Conservation (phyloP, 768 basidiomycete species). For the Lepiota venenata region DNA sequence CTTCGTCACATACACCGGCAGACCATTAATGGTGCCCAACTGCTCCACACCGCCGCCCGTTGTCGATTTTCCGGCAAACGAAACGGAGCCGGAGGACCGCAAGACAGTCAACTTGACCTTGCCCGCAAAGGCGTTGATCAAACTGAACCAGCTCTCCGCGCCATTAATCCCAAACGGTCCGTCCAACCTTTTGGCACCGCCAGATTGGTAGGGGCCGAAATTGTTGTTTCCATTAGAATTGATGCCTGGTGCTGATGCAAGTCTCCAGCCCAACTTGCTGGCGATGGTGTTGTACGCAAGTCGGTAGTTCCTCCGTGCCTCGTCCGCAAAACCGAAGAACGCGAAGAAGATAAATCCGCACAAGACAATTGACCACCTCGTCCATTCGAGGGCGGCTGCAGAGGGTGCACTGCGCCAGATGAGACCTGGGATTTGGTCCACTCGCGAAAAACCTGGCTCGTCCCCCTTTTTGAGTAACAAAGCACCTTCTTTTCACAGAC, state of each 20-base stretch:
- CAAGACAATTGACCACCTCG: constrained; percentile 37
- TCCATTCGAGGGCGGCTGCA: constrained; percentile 25
- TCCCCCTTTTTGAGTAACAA: too few relatives aligned
- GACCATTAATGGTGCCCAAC: constrained; percentile 2
- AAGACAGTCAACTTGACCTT: constrained; percentile 38
- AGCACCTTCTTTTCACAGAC: not conserved
- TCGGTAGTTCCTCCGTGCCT: constrained; percentile 44
- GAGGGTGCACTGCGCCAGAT: constrained; percentile 26
- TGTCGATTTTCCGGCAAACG: not conserved
- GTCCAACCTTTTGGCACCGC: not conserved
- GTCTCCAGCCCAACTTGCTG: constrained; percentile 16
- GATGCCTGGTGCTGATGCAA: not conserved
- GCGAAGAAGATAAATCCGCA: constrained; percentile 49
- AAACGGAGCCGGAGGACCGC: not conserved
- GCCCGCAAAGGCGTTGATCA: constrained; percentile 32
- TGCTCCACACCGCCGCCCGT: not conserved
- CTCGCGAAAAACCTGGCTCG: constrained; percentile 26
- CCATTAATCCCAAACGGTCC: not conserved
- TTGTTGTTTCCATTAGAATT: not conserved
- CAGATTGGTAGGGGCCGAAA: too few relatives aligned
- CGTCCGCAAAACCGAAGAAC: constrained; percentile 57
- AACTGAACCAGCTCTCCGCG: constrained; percentile 1
- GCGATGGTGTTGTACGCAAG: constrained; percentile 21
- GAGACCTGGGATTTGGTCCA: constrained; percentile 26
- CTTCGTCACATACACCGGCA: constrained; percentile 23